phyloP scores from a whole-genome alignment of 1,139 yeast genomes.

The Suhomyces kunorum region DNA sequence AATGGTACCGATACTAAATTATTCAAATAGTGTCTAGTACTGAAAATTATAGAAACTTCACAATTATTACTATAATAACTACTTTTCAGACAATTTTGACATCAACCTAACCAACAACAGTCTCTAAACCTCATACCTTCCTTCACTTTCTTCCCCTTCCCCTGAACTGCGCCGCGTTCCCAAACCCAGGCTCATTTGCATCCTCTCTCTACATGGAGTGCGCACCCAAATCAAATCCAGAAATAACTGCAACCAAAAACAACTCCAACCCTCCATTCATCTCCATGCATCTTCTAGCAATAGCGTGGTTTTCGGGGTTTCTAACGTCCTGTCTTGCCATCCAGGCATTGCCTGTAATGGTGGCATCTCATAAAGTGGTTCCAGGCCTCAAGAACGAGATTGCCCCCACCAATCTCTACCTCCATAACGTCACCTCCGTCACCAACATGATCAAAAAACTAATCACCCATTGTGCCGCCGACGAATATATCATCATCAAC shows the following conservation, averaged over 20 bases:
- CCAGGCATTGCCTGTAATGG: conserved; percentile 36
- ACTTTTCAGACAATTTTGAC: too few species aligned
- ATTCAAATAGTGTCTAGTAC: too few species aligned
- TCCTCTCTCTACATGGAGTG: too few species aligned
- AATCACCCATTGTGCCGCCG: conserved; percentile 64
- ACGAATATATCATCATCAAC: conserved; percentile 66
- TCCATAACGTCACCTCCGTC: conserved; percentile 32
- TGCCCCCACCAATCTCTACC: conserved; percentile 19
- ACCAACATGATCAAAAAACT: conserved; percentile 49
- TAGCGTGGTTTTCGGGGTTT: conserved; percentile 3
- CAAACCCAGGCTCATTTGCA: too few species aligned
- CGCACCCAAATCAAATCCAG: not conserved
- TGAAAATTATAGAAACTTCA: too few species aligned
- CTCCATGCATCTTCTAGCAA: not conserved
- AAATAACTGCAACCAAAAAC: not conserved
- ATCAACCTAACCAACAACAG: too few species aligned
- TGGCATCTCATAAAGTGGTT: conserved; percentile 48
- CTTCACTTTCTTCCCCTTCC: too few species aligned
- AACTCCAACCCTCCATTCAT: not conserved
- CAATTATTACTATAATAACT: too few species aligned
- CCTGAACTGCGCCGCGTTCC: too few species aligned
- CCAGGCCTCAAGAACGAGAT: conserved; percentile 38
- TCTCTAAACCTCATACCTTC: too few species aligned
- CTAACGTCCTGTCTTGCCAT: conserved; percentile 10
- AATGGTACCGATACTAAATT: too few species aligned